A percentile compares a stretch with the other conserved stretches of the same genome.
These are phyloP conservation scores for Aaosphaeria arxii DNA, from an alignment of 2,329 filamentous ascomycete species.

Conservation along the genomic window DNA sequence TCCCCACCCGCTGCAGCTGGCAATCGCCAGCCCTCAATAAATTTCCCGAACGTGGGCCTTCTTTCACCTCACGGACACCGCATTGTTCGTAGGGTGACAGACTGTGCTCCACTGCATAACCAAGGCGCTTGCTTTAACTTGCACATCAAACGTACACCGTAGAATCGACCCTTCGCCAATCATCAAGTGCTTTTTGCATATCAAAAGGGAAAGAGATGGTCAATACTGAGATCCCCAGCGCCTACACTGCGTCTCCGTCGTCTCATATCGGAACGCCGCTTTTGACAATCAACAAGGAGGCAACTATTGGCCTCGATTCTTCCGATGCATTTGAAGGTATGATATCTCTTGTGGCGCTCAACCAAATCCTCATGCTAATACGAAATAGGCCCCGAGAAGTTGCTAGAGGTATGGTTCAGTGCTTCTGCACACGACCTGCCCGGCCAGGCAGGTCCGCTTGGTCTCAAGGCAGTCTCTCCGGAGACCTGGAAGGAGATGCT, in stretches of 20 bases:
- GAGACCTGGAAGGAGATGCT: conserved; percentile 96
- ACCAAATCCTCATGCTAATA: conserved; percentile 15
- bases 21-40: conserved; percentile 73
- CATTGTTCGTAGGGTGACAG: conserved; percentile 96
- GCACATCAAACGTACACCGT: background rate
- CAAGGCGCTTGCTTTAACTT: background rate
- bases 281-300: conserved; percentile 94
- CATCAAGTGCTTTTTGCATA: conserved; percentile 15
- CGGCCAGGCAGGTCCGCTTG: conserved; percentile 65
- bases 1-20: conserved; percentile 66
- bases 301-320: conserved; percentile 88
- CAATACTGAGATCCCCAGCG: conserved; percentile 72
- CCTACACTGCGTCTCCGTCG: conserved; percentile 80
- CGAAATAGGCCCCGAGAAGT: conserved; percentile 78
- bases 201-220: conserved; percentile 66
- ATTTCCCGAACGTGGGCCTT: conserved; percentile 77
- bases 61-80: conserved; percentile 91
- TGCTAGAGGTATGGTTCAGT: conserved; percentile 97
- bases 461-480: conserved; percentile 79
- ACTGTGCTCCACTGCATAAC: conserved; percentile 76
- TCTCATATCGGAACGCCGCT: conserved; percentile 76
- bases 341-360: conserved; percentile 9
- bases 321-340: conserved; percentile 92
- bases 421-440: conserved; percentile 73
- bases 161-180: background rate